A percentile compares a stretch with the other conserved stretches of the same genome.
Conservation (phyloP, 2,329 filamentous ascomycete genomes). For the Fusarium miscanthi region DNA sequence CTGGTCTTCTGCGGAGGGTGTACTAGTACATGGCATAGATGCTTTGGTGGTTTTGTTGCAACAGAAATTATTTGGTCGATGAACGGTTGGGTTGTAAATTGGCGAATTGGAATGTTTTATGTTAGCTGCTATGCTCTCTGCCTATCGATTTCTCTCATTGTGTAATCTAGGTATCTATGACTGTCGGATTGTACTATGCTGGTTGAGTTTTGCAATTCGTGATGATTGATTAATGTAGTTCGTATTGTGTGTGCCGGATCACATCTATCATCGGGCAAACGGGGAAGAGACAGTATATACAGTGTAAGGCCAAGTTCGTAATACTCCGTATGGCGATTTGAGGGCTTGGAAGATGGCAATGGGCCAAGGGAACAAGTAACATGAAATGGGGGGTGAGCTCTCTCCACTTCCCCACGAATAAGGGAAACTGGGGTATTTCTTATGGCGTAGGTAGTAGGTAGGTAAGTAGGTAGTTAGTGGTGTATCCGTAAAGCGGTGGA, state of each 20-base stretch:
- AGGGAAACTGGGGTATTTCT: conserved; percentile 9
- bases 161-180: neutral
- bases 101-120: conserved; percentile 34
- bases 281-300: neutral
- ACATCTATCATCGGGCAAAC: neutral
- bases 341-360: neutral
- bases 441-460: neutral
- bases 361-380: conserved; percentile 5
- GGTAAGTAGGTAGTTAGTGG: too few relatives aligned
- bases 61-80: conserved; percentile 15
- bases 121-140: neutral
- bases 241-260: neutral
- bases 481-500: too few relatives aligned
- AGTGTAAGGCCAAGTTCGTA: neutral
- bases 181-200: neutral
- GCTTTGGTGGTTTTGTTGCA: conserved; percentile 28
- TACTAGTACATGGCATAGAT: conserved; percentile 37
- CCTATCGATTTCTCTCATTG: neutral
- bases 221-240: neutral
- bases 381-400: neutral
- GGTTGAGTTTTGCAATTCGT: neutral
- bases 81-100: conserved; percentile 13
- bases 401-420: conserved; percentile 31
- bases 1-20: conserved; percentile 23
- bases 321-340: neutral